Conservation (phyloP, 805 yeast species). For the Suhomyces pyralidae region DNA sequence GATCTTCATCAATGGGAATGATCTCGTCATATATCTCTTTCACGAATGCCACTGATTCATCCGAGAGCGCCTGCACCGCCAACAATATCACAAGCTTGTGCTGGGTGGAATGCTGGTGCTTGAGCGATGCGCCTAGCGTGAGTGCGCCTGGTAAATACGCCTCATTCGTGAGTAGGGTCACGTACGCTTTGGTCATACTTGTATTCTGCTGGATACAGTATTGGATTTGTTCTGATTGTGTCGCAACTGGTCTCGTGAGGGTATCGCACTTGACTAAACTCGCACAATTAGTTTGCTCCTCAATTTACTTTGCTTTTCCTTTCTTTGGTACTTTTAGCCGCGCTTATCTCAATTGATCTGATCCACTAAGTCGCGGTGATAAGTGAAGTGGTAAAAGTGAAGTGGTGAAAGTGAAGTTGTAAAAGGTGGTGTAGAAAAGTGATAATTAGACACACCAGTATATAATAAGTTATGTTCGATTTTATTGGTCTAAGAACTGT, state of each 20-base stretch:
- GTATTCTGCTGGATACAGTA: background rate
- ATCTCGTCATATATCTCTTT: conserved; percentile 23
- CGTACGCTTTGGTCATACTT: conserved; percentile 14
- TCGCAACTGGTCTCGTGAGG: background rate
- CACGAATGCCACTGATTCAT: conserved; percentile 19
- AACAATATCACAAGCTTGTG: conserved; percentile 19
- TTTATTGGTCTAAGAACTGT: background rate
- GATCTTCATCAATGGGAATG: conserved; percentile 18
- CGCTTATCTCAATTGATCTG: background rate
- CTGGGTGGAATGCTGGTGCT: conserved; percentile 12
- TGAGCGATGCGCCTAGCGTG: conserved; percentile 24
- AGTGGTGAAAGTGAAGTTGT: background rate
- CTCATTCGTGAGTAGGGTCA: conserved; percentile 31
- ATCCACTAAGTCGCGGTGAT: background rate
- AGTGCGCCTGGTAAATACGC: conserved; percentile 38
- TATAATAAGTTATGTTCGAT: background rate
- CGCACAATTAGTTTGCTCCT: background rate
- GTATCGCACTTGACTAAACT: background rate
- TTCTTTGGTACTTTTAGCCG: background rate
- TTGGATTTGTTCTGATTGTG: background rate
- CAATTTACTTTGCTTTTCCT: background rate
- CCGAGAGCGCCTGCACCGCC: conserved; percentile 12
- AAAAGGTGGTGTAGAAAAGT: background rate
- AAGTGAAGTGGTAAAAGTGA: background rate
- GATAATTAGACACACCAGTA: background rate